Evolutionary conservation across 208 protist species (phyloP).

Genomic region (Trichomonas vaginalis): DNA sequence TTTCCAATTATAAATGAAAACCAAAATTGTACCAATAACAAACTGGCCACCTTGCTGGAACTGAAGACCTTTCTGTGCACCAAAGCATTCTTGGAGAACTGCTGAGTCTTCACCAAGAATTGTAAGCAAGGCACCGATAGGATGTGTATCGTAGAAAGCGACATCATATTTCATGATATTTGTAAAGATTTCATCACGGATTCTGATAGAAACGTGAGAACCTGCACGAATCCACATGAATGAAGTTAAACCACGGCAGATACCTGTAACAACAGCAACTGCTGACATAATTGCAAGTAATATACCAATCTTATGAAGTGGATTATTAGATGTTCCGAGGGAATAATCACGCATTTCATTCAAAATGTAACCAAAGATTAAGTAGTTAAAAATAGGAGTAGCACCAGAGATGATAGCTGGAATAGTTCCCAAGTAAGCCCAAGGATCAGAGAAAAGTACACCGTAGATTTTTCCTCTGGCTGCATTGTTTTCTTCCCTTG

Average conservation of each 20-base stretch:
- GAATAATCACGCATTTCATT: background rate
- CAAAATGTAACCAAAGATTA: background rate
- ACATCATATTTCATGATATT: background rate
- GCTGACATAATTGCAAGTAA: background rate
- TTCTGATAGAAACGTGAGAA: background rate
- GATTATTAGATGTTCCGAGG: background rate
- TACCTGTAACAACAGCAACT: background rate
- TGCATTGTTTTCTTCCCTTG: background rate
- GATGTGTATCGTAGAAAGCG: background rate
- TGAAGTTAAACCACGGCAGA: background rate
- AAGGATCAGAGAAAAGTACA: background rate
- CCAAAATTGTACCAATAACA: background rate
- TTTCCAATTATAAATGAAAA: background rate
- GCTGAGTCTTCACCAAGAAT: background rate
- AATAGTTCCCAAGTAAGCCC: background rate
- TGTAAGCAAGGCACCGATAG: background rate
- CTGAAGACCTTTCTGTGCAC: background rate
- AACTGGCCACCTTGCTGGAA: background rate
- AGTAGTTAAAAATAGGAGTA: background rate
- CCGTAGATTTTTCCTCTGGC: background rate
- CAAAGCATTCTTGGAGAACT: background rate
- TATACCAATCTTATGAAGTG: background rate
- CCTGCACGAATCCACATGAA: background rate
- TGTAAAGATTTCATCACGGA: background rate
- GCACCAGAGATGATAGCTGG: background rate